A percentile compares a stretch with the other conserved stretches of the same genome.
phyloP scores from a whole-genome alignment of 495 filamentous ascomycete genomes.

The Talaromyces adpressus region DNA sequence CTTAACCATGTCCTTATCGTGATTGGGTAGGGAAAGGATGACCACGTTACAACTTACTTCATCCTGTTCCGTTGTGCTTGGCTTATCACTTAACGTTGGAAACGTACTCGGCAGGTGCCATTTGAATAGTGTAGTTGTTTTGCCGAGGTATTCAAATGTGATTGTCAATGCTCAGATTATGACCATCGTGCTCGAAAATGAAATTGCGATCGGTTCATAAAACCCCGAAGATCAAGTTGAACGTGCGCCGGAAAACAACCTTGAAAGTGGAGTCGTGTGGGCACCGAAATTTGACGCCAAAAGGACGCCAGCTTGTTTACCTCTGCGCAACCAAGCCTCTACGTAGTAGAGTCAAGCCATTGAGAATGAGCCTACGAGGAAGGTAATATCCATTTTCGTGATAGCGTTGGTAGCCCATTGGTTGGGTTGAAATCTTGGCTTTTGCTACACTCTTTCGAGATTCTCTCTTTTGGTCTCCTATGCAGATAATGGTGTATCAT shows the following conservation, averaged over 20 bases:
- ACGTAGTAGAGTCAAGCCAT: neutral
- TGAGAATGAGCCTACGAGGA: neutral
- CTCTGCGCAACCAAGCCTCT: neutral
- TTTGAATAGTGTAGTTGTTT: neutral
- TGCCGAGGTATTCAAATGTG: neutral
- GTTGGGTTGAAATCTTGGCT: too few relatives aligned
- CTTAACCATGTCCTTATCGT: neutral
- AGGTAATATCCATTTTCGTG: neutral
- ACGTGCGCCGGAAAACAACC: neutral
- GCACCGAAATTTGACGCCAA: neutral
- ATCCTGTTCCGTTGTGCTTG: neutral
- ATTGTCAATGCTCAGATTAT: neutral
- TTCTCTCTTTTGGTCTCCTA: neutral
- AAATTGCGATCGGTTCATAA: neutral
- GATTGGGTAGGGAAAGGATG: neutral
- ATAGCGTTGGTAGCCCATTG: neutral
- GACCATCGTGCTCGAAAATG: neutral
- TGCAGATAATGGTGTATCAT: neutral
- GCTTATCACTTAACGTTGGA: neutral
- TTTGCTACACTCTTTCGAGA: neutral
- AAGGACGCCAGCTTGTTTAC: neutral
- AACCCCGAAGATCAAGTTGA: neutral
- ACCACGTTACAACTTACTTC: neutral
- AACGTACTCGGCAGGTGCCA: too few relatives aligned
- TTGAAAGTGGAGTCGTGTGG: constrained; percentile 10